Conservation (phyloP, 805 yeast genomes). For the Grigorovia transvaalensis region DNA sequence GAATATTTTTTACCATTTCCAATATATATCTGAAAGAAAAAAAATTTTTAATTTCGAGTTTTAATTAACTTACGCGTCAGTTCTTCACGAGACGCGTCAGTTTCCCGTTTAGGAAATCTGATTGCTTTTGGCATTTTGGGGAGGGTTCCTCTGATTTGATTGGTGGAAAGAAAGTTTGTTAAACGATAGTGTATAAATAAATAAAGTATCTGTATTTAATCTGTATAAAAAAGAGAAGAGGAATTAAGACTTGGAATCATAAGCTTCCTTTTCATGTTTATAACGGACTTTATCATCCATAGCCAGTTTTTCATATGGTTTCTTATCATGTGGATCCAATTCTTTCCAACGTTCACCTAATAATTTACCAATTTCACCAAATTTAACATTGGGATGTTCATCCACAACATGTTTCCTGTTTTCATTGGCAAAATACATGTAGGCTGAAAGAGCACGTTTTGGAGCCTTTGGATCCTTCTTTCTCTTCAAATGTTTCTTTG, state of each 20-base stretch:
- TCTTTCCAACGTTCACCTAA: constrained; percentile 97
- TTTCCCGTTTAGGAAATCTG: no score
- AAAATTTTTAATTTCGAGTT: no score
- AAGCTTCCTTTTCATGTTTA: constrained; percentile 87
- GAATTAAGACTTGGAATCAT: constrained; percentile 32
- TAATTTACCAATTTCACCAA: constrained; percentile 88
- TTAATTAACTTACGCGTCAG: no score
- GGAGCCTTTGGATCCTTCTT: constrained; percentile 9
- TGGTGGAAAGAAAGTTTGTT: no score
- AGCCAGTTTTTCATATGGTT: constrained; percentile 86
- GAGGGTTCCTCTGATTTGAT: no score
- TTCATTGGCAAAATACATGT: constrained; percentile 97
- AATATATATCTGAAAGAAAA: no score
- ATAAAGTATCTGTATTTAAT: no score
- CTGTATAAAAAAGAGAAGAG: no score
- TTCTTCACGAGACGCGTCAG: no score
- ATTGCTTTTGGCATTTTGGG: no score
- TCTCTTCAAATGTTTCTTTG: constrained; percentile 25
- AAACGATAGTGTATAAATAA: no score
- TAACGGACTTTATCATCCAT: constrained; percentile 94
- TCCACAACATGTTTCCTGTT: constrained; percentile 91
- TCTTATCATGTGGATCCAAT: constrained; percentile 66
- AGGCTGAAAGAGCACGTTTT: constrained; percentile 69
- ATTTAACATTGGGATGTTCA: constrained; percentile 90
- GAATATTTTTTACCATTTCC: no score